phyloP scores from a whole-genome alignment of 768 basidiomycete genomes.

The Boletus reticulatus region DNA sequence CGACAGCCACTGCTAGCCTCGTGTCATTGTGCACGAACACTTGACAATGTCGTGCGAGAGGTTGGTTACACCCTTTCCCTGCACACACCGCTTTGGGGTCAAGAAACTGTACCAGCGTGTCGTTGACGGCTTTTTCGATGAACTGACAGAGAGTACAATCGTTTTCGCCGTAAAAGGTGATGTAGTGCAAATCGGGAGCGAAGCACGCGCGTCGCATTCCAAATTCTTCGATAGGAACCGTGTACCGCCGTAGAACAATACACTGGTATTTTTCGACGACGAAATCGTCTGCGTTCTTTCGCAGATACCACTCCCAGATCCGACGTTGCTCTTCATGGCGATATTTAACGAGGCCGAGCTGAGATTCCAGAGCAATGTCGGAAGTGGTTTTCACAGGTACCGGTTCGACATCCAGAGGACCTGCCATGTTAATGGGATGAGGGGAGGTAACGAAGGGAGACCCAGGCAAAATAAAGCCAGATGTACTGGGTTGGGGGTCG shows the following conservation, averaged over 20 bases:
- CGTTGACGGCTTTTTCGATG: slow-evolving; percentile 75
- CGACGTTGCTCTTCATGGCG: slow-evolving; percentile 85
- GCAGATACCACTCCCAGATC: slow-evolving; percentile 94
- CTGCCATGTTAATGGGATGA: slow-evolving; percentile 25
- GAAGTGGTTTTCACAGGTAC: slow-evolving; percentile 52
- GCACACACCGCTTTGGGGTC: slow-evolving; percentile 77
- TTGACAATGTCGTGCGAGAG: slow-evolving; percentile 79
- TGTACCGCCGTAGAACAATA: slow-evolving; percentile 77
- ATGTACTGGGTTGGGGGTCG: slow-evolving; percentile 32
- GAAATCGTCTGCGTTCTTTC: slow-evolving; percentile 83
- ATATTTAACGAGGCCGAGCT: slow-evolving; percentile 65
- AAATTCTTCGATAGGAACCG: slow-evolving; percentile 69
- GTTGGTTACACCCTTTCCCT: slow-evolving; percentile 82
- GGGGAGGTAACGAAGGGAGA: slow-evolving; percentile 33
- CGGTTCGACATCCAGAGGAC: slow-evolving; percentile 38
- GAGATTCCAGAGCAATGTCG: slow-evolving; percentile 76
- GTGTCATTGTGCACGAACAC: slow-evolving; percentile 91
- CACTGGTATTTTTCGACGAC: slow-evolving; percentile 92
- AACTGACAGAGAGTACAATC: slow-evolving; percentile 92
- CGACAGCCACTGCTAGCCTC: slow-evolving; percentile 79
- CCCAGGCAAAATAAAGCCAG: slow-evolving; percentile 28
- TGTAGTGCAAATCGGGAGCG: slow-evolving; percentile 66
- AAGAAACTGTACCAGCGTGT: slow-evolving; percentile 64
- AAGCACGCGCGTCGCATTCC: slow-evolving; percentile 73
- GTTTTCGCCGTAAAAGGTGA: slow-evolving; percentile 90